These are phyloP conservation scores for Debaryomycetaceae sp. DNA, from an alignment of 1,139 yeast species.

Conservation along the genomic window DNA sequence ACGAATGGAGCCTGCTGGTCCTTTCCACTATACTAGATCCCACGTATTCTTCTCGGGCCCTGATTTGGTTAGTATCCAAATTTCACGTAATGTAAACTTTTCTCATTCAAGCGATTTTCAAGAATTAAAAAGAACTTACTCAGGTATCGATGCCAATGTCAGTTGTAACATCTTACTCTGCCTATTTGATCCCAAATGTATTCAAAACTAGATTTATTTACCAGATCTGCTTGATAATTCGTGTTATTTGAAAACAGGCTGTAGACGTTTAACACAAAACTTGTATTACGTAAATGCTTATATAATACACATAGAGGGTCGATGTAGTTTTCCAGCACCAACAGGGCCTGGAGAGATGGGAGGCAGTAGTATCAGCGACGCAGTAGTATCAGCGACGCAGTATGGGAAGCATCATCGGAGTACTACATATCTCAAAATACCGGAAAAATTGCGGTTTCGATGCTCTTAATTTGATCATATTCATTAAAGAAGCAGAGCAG, in stretches of 20 bases:
- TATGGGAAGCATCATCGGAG: too few relatives aligned
- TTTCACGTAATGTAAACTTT: too few relatives aligned
- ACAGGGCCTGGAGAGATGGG: too few relatives aligned
- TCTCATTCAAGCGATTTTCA: too few relatives aligned
- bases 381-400: too few relatives aligned
- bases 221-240: background rate
- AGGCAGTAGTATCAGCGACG: too few relatives aligned
- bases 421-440: too few relatives aligned
- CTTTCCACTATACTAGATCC: constrained; percentile 53
- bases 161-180: constrained; percentile 35
- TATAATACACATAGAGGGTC: background rate
- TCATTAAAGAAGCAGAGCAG: too few relatives aligned
- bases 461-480: too few relatives aligned
- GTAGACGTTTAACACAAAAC: background rate
- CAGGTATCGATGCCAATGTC: constrained; percentile 46
- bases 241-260: background rate
- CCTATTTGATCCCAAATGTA: background rate
- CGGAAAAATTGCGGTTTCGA: too few relatives aligned
- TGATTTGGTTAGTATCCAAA: constrained; percentile 16
- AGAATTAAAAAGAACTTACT: constrained; percentile 34
- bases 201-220: background rate
- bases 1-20: constrained; percentile 46
- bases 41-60: constrained; percentile 50
- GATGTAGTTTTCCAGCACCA: too few relatives aligned
- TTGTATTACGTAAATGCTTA: background rate